Base-by-base conservation (phyloP, 495 filamentous ascomycete genomes). In the Bacidia rubella region DNA sequence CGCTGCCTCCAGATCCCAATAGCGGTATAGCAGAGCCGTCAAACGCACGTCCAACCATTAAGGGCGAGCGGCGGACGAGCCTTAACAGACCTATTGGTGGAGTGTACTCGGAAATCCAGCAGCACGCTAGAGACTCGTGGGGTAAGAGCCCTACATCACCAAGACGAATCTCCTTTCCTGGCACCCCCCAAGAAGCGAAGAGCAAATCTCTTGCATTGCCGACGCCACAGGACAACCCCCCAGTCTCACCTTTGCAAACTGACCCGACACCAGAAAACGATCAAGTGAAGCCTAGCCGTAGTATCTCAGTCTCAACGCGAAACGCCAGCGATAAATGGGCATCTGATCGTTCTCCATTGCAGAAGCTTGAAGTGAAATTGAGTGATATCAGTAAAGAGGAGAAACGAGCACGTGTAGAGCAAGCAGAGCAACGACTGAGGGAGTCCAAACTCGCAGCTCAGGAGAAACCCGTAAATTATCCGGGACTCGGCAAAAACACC, bases 321-420 rank as follows among this genome's bases (percentile, higher is more conserved):
- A 26, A 38, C n/a, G 19, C 29, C 10, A 54, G 52, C 60, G 59
- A 57, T 58, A 70, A 72, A 40, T 86, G 80, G 68, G 84, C 87
- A 49, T 74, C 79, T 21, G 83, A 89, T 61, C 79, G 86, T 47
- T 95, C 90, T 46, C 92, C 92, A 27, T 70, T 98, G 21, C 92
- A 97, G 64, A 89, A 81, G 65, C 78, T 98, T 49, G 92, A 96
- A 68, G 78, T 83, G 38, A 88, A 87, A 49, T 72, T 96, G 52
- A 81, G 79, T 63, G 86, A 85, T 63, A 89, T 95, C 59, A 93
- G 82, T 63, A 95, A 94, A 64, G 87, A 93, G 60, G 89, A 94
- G 61, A 94, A 87, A 62, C 75, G 85, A 53, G 85, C 85, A 2
- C 76, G 84, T 45, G 77, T 84, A n/a, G 74, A 87, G 65, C 81